Percentiles rank a stretch among this genome's conserved stretches.
These are phyloP conservation scores for Pestalotiopsis sp. DNA, from an alignment of 2,329 filamentous ascomycete species.

Conservation along the genomic window DNA sequence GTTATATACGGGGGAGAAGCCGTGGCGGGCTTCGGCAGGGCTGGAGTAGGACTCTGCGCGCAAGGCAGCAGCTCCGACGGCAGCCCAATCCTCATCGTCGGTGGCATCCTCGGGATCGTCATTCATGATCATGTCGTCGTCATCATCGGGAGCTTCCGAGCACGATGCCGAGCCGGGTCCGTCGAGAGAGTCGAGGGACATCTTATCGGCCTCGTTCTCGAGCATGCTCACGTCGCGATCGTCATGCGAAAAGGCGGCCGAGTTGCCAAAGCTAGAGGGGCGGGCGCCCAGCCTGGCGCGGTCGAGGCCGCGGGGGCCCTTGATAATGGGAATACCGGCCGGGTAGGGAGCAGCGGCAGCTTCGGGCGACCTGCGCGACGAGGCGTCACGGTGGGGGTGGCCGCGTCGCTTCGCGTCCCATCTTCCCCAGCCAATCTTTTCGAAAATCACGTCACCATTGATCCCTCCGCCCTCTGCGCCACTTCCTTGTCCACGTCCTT, in stretches of 20 bases:
- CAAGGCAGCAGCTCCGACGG: slow-evolving; percentile 83
- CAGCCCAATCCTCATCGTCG: slow-evolving; percentile 95
- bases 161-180: slow-evolving; percentile 72
- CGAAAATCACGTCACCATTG: slow-evolving; percentile 78
- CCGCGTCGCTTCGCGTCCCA: slow-evolving; percentile 85
- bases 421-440: slow-evolving; percentile 96
- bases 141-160: slow-evolving; percentile 69
- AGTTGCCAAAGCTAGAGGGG: slow-evolving; percentile 68
- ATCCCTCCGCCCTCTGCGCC: slow-evolving; percentile 61
- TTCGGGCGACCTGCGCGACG: slow-evolving; percentile 43
- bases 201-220: slow-evolving; percentile 89
- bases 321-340: slow-evolving; percentile 60
- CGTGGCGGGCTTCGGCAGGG: slow-evolving; percentile 57
- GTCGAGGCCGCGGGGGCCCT: slow-evolving; percentile 45
- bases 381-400: slow-evolving; percentile 51
- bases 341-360: slow-evolving; percentile 43
- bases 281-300: slow-evolving; percentile 52
- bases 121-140: slow-evolving; percentile 65
- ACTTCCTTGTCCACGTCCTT: slow-evolving; percentile 67
- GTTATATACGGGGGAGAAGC: slow-evolving; percentile 54
- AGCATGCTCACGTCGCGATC: slow-evolving; percentile 69
- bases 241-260: slow-evolving; percentile 76
- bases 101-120: slow-evolving; percentile 85
- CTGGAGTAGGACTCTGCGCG: slow-evolving; percentile 67
- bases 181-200: slow-evolving; percentile 79